Evolutionary conservation across 371 early-diverging fungal genomes (phyloP).

Genomic region (Saksenaea vasiformis): DNA sequence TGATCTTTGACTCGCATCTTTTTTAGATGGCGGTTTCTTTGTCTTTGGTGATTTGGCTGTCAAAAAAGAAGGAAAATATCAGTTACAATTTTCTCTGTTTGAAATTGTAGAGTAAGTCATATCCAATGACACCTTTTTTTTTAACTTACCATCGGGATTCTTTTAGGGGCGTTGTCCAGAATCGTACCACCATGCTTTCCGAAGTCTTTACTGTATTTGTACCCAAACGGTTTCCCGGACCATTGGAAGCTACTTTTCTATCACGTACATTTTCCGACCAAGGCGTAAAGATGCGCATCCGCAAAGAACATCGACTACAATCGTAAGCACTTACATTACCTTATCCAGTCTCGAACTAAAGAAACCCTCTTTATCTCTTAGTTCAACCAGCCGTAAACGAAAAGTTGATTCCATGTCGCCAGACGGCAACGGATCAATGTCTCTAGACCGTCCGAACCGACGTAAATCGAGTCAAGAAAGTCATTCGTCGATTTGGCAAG

Average conservation of each 20-base stretch:
- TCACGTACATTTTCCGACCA: conserved; percentile 52
- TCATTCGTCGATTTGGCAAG: conserved; percentile 1
- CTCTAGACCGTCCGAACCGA: neutral
- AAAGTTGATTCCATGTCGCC: neutral
- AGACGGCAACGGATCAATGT: neutral
- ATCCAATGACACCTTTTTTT: neutral
- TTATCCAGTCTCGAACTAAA: neutral
- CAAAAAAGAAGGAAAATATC: conserved; percentile 83
- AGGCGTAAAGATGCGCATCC: conserved; percentile 49
- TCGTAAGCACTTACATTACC: conserved; percentile 21
- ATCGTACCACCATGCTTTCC: conserved; percentile 46
- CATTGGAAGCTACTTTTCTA: conserved; percentile 62
- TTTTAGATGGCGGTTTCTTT: conserved; percentile 88
- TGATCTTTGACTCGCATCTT: neutral
- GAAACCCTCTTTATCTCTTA: neutral
- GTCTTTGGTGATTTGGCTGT: conserved; percentile 95
- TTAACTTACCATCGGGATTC: conserved; percentile 2
- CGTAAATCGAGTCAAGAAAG: neutral
- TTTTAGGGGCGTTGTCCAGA: conserved; percentile 34
- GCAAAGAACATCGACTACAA: conserved; percentile 39
- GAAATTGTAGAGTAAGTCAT: conserved; percentile 74
- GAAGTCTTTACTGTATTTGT: conserved; percentile 80
- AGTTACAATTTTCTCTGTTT: conserved; percentile 87
- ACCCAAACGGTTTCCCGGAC: conserved; percentile 92
- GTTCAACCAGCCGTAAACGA: conserved; percentile 16